These are phyloP conservation scores for Diutina sp. DNA, from an alignment of 1,139 yeast genomes.

Conservation along the genomic window DNA sequence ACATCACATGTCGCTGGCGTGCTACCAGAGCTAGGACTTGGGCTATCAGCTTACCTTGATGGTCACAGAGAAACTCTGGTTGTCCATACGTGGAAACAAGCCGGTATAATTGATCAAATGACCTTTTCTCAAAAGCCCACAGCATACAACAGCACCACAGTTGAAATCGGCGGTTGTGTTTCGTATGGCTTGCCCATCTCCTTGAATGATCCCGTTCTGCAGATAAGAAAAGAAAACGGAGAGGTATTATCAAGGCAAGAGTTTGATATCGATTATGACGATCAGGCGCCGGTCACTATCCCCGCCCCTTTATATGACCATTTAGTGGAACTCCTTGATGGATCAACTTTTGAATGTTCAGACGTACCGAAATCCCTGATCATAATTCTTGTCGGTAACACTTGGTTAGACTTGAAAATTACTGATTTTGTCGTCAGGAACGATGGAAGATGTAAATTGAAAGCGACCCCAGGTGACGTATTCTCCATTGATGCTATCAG, in stretches of 20 bases:
- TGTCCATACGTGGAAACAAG: neutral
- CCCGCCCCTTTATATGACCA: neutral
- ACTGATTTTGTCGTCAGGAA: neutral
- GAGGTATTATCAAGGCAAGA: neutral
- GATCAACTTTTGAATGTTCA: neutral
- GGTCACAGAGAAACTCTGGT: neutral
- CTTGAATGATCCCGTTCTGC: neutral
- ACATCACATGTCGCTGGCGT: neutral
- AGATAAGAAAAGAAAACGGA: neutral
- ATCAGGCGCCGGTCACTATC: neutral
- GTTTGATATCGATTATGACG: neutral
- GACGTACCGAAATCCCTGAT: neutral
- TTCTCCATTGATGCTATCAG: neutral
- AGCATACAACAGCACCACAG: neutral
- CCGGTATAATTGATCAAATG: neutral
- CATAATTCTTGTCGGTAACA: neutral
- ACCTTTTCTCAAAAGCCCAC: neutral
- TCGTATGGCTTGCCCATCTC: neutral
- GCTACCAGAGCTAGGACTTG: neutral
- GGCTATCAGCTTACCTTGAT: neutral
- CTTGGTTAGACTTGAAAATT: neutral
- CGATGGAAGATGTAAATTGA: neutral
- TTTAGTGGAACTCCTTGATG: neutral
- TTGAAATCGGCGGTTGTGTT: neutral
- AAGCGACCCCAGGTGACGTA: neutral